These are phyloP conservation scores for Xylaria grammica DNA, from an alignment of 495 filamentous ascomycete genomes.

Conservation along the genomic window DNA sequence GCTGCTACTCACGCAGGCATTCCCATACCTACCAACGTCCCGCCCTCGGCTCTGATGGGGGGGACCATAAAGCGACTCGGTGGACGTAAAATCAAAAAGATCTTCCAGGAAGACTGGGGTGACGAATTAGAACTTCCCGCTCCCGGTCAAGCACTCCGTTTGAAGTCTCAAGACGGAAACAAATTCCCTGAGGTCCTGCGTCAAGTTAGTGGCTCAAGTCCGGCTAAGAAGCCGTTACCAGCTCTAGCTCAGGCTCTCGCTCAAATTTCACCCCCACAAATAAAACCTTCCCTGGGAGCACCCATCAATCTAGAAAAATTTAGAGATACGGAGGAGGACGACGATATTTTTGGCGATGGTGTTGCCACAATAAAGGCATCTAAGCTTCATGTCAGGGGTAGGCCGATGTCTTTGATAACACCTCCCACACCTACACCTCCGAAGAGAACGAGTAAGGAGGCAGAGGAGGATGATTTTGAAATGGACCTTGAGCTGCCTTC, in stretches of 20 bases:
- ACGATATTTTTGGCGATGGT: conserved; percentile 66
- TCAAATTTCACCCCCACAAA: conserved; percentile 27
- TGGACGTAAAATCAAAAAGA: conserved; percentile 76
- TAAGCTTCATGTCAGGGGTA: conserved; percentile 59
- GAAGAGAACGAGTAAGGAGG: conserved; percentile 32
- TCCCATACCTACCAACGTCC: conserved; percentile 85
- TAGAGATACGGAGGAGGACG: conserved; percentile 63
- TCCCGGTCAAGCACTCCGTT: conserved; percentile 61
- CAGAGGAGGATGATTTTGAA: conserved; percentile 71
- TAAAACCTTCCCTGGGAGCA: conserved; percentile 28
- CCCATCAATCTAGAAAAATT: conserved; percentile 62
- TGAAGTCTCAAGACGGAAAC: conserved; percentile 63
- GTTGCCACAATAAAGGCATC: conserved; percentile 70
- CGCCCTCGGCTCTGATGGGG: conserved; percentile 90
- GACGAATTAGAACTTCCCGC: conserved; percentile 86
- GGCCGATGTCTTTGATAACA: conserved; percentile 59
- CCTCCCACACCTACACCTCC: conserved; percentile 56
- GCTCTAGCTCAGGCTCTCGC: conserved; percentile 20
- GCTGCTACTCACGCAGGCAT: conserved; percentile 89
- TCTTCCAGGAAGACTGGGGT: conserved; percentile 80
- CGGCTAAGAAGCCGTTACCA: conserved; percentile 41
- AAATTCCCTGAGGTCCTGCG: conserved; percentile 72
- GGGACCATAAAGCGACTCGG: conserved; percentile 94
- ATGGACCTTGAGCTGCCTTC: conserved; percentile 76
- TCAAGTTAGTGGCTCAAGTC: conserved; percentile 63